Evolutionary conservation across 2,329 filamentous ascomycete genomes (phyloP), one percentile per base, ranked within the genome.

Genomic region (Scytalidium lignicola): DNA sequence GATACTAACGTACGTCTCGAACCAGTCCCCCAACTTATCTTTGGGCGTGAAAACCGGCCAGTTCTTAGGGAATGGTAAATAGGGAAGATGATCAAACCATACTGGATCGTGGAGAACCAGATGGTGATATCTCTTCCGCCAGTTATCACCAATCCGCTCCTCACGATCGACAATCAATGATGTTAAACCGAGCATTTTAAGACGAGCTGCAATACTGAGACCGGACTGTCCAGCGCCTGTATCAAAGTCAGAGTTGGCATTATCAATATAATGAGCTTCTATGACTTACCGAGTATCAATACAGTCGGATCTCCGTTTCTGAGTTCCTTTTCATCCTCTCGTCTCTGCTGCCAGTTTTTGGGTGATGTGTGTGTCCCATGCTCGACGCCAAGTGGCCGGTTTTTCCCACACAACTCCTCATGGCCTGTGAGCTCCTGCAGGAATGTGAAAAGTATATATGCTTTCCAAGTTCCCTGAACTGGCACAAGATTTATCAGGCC

Each of bases 31-130:
- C 0, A 86, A 69, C 59, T 87, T 87, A 62, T 86, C 83, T 58
- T 86, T 86, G 8, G 83, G 82, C 0, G 82, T 85, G 62, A 85
- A 87, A 17, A 84, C 68, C 3, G 83, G 83, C 83, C 83, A 87
- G 44, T 74, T 73, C 0, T 73, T 59, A 0, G 83, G 83, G 60
- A 86, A 87, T 0, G 70, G 68, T 3, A 88, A 55, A 60, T 85
- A 88, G 0, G 85, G 80, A 67, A 86, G 67, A 59, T 82, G 77
- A 51, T 78, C 75, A 50, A 72, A 78, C 70, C 60, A 56, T 2
- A 86, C 78, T 0, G 83, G 81, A 58, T 87, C 84, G 56, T 88
- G 85, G 0, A 85, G 75, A 0, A 87, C 82, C 0, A 88, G 74
- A 51, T 84, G 78, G 53, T 79, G 74, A 55, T 86, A 86, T 44